Evolutionary conservation across 1,284 basidiomycete genomes (phyloP), one percentile per base, ranked within the genome.

Genomic region (Cutaneotrichosporon cutaneum): DNA sequence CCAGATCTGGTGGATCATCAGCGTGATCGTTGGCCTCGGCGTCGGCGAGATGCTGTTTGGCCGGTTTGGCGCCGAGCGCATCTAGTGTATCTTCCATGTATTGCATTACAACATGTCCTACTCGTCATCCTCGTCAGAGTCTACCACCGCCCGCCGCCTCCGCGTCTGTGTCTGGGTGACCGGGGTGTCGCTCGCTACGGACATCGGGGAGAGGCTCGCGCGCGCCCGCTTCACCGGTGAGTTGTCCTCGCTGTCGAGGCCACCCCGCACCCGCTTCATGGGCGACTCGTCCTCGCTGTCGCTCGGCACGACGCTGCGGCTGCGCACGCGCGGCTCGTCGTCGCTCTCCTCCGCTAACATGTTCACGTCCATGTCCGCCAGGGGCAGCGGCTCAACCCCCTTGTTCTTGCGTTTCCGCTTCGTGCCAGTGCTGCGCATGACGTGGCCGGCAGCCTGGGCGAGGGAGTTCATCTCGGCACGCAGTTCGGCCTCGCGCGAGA

Each of bases 401-500:
- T 64, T 61, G 2, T 56, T 47, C 48, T 63, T 68, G 35, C 68
- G 64, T 62, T 73, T 77, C 47, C 74, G 67, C 68, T 73, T 76
- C 26, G 68, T 77, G 55, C n/a, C 58, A 51, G 53, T 52, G 4
- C 35, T 48, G 54, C 63, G 69, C 68, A 72, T 69, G n/a, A 52
- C 59, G 21, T 62, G 65, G 4, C 70, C 73, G 14, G 59, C 63
- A 70, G 82, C 74, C 44, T 80, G 79, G 32, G 86, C 85, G 52
- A 83, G 82, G 55, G 72, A 73, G 48, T 82, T 81, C 65, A 82
- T 84, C 71, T 81, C 81, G 67, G 81, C 81, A 54, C 86, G 79
- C 52, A 86, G 72, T 61, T 72, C 81, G 66, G 83, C 85, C 77
- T 94, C 92, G 68, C 83, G 85, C 70, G 84, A 88, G 65, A 92